Conservation (phyloP, 2,329 filamentous ascomycete species). For the Diplodia corticola region DNA sequence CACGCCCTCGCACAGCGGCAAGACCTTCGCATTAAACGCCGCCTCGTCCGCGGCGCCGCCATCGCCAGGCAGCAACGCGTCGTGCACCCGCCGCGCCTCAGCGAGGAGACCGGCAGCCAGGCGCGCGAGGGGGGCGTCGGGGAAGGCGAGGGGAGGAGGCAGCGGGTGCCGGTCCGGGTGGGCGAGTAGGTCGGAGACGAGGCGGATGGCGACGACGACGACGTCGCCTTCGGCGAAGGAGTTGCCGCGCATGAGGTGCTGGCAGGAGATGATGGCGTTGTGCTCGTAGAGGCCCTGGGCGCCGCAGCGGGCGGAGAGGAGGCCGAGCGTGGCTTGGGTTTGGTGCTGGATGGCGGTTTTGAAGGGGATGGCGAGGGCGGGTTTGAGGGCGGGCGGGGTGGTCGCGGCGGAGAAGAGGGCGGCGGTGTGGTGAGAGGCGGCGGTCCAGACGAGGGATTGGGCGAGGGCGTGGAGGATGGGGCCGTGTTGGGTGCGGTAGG, state of each 20-base stretch:
- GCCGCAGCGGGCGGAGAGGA: background rate
- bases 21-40: background rate
- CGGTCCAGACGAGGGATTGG: background rate
- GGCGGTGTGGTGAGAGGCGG: background rate
- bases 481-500: background rate
- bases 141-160: background rate
- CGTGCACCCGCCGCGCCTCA: background rate
- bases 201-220: background rate
- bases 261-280: background rate
- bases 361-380: background rate
- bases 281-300: conserved; percentile 12
- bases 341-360: background rate
- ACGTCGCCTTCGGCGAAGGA: conserved; percentile 5
- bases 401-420: background rate
- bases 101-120: background rate
- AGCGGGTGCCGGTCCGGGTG: background rate
- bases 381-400: background rate
- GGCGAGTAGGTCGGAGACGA: background rate
- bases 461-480: background rate
- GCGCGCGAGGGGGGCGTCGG: background rate
- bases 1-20: background rate
- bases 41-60: too few relatives aligned
- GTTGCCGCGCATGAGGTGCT: conserved; percentile 12
- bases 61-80: too few relatives aligned
- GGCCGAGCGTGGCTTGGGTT: background rate